Percentiles rank a stretch among this genome's conserved stretches.
Conservation (phyloP, 2,329 filamentous ascomycete species). For the Monosporascus ibericus region DNA sequence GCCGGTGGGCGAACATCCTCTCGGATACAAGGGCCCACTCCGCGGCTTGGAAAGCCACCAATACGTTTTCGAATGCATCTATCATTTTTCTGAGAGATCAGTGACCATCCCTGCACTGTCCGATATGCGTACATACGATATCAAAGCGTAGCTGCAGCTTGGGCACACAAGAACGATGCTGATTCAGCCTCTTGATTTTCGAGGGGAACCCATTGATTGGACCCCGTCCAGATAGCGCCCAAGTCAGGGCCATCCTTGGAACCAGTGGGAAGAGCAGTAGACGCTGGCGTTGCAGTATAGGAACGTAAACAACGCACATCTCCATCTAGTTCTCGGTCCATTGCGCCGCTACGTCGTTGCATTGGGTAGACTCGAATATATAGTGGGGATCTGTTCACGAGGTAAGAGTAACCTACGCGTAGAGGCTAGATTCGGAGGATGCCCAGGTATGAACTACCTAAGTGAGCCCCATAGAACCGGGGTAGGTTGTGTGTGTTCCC, state of each 20-base stretch:
- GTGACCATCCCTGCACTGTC: too few relatives aligned
- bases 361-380: background rate
- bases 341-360: constrained; percentile 3
- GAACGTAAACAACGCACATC: constrained; percentile 21
- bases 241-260: background rate
- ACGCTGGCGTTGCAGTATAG: constrained; percentile 15
- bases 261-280: constrained; percentile 9
- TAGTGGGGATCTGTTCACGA: constrained; percentile 3
- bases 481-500: constrained; percentile 7
- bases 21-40: constrained; percentile 17
- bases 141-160: too few relatives aligned
- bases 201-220: constrained; percentile 4
- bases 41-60: constrained; percentile 18
- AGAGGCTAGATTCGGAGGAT: background rate
- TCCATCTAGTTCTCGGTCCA: constrained; percentile 16
- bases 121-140: too few relatives aligned
- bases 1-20: constrained; percentile 16
- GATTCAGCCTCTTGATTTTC: constrained; percentile 19
- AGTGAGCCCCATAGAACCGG: constrained; percentile 12
- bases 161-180: constrained; percentile 1
- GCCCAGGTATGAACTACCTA: background rate
- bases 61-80: constrained; percentile 10
- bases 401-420: constrained; percentile 4
- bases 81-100: constrained; percentile 3
- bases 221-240: background rate